These are phyloP conservation scores for Penicillium pulvis DNA, from an alignment of 495 filamentous ascomycete genomes.

Conservation along the genomic window DNA sequence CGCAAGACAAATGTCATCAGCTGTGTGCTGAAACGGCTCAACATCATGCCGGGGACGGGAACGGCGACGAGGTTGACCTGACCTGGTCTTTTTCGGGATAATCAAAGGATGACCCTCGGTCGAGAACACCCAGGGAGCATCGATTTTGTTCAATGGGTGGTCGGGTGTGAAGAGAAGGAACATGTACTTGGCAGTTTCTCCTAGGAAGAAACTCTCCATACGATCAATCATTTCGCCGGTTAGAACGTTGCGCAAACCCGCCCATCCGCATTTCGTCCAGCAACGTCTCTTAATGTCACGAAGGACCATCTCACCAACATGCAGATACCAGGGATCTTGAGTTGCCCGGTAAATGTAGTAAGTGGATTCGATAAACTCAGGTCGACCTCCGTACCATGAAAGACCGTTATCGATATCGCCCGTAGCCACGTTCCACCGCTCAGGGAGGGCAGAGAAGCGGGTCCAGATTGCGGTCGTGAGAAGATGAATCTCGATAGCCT, in stretches of 20 bases:
- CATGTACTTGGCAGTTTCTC: slow-evolving; percentile 94
- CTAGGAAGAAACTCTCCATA: slow-evolving; percentile 99
- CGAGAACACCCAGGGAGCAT: slow-evolving; percentile 88
- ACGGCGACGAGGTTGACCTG: slow-evolving; percentile 15
- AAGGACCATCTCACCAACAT: slow-evolving; percentile 93
- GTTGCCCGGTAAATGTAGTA: slow-evolving; percentile 93
- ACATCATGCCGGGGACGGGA: slow-evolving; percentile 15
- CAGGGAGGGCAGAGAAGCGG: slow-evolving; percentile 86
- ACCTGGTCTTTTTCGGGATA: slow-evolving; percentile 60
- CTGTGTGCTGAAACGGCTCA: slow-evolving; percentile 9
- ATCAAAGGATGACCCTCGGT: slow-evolving; percentile 95
- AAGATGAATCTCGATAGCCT: slow-evolving; percentile 85
- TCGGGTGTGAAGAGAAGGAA: slow-evolving; percentile 83
- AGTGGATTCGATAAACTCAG: slow-evolving; percentile 94
- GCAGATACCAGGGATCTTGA: slow-evolving; percentile 93
- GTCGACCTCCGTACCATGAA: slow-evolving; percentile 91
- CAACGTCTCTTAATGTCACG: slow-evolving; percentile 87
- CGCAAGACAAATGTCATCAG: slow-evolving; percentile 55
- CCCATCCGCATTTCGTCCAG: slow-evolving; percentile 94
- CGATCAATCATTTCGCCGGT: slow-evolving; percentile 88
- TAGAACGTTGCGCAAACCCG: slow-evolving; percentile 89
- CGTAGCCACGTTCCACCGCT: slow-evolving; percentile 88
- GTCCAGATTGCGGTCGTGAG: slow-evolving; percentile 93
- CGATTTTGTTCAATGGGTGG: slow-evolving; percentile 85
- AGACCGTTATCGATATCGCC: slow-evolving; percentile 84